Conservation (phyloP, 1,139 yeast genomes). For the Candida tetrigidarum region DNA sequence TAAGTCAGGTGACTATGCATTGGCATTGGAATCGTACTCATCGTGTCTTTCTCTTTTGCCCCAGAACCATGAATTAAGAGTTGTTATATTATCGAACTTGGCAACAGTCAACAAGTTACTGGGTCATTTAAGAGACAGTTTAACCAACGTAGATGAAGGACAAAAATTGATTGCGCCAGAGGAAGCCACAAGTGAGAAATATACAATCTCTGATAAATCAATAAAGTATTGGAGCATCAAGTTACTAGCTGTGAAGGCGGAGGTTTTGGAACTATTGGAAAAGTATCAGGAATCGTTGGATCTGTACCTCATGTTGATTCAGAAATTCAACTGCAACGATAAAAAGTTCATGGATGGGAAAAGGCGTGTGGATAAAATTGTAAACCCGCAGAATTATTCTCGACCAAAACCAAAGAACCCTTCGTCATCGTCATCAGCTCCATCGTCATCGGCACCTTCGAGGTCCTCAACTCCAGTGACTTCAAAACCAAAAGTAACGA, state of each 20-base stretch:
- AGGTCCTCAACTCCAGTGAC: slow-evolving; percentile 10
- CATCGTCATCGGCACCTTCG: too few relatives aligned
- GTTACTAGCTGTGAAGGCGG: slow-evolving; percentile 73
- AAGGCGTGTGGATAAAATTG: slow-evolving; percentile 70
- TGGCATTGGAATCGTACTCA: slow-evolving; percentile 65
- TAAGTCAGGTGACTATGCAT: slow-evolving; percentile 79
- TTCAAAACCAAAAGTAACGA: slow-evolving; percentile 28
- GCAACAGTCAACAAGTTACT: slow-evolving; percentile 70
- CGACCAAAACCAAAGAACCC: slow-evolving; percentile 14
- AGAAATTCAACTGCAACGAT: slow-evolving; percentile 64
- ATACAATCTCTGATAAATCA: slow-evolving; percentile 50
- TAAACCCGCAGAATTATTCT: slow-evolving; percentile 49
- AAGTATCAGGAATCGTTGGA: slow-evolving; percentile 64
- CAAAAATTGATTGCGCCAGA: slow-evolving; percentile 50
- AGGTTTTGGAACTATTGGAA: slow-evolving; percentile 81
- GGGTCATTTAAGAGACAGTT: slow-evolving; percentile 74
- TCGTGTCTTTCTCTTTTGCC: slow-evolving; percentile 70
- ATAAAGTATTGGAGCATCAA: slow-evolving; percentile 77
- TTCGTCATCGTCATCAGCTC: too few relatives aligned
- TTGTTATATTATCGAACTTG: slow-evolving; percentile 77
- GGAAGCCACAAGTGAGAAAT: slow-evolving; percentile 27
- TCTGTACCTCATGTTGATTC: slow-evolving; percentile 63
- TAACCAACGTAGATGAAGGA: slow-evolving; percentile 59
- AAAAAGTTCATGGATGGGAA: slow-evolving; percentile 78
- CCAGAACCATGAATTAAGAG: slow-evolving; percentile 61